Evolutionary conservation across 1,139 yeast genomes (phyloP), one percentile per base, ranked within the genome.

Genomic region (Candida pseudocylindracea): DNA sequence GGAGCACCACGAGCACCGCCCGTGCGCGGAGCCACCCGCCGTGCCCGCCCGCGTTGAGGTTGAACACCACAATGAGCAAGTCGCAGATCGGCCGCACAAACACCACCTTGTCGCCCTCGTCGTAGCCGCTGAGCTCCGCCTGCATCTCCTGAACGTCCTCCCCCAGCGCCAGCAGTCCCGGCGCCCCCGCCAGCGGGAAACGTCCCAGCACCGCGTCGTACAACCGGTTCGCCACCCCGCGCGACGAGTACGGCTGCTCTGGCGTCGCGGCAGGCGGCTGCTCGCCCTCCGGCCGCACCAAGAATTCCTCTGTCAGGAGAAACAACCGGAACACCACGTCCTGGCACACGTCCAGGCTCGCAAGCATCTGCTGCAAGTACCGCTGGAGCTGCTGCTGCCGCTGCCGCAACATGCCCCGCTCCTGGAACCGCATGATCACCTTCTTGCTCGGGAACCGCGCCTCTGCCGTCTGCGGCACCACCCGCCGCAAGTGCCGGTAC

Each of bases 21-120:
- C 85, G 58, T 0, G 94, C 95, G 35, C 93, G 55, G 1, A 83
- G 52, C 93, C 94, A 81, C 20, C 20, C 20, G 6, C 20, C 20
- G 33, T 67, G 64, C 34, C 68, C 71, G 2, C 78, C 60, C 30
- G 62, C 64, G 35, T 72, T 69, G 25, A 80, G 53, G 15, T 79
- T 69, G 51, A 85, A 85, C 1, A 81, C 47, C 0, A 76, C 58
- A 13, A 79, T 64, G 33, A 83, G 60, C 9, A 80, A 48, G 40
- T 81, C 93, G 40, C 91, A 75, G 2, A 85, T 71, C 0, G 94
- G 93, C 42, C 74, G 75, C 8, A 81, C 75, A 50, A 80, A 79
- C 0, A 75, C 58, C 26, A 40, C 46, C 20, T 44, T 45, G 15
- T 30, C 33, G 2, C 31, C 28, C 5, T 55, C 62, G 33, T 59